These are phyloP conservation scores for Tetradesmus obliquus DNA, from an alignment of 139 green algal genomes.

Conservation along the genomic window DNA sequence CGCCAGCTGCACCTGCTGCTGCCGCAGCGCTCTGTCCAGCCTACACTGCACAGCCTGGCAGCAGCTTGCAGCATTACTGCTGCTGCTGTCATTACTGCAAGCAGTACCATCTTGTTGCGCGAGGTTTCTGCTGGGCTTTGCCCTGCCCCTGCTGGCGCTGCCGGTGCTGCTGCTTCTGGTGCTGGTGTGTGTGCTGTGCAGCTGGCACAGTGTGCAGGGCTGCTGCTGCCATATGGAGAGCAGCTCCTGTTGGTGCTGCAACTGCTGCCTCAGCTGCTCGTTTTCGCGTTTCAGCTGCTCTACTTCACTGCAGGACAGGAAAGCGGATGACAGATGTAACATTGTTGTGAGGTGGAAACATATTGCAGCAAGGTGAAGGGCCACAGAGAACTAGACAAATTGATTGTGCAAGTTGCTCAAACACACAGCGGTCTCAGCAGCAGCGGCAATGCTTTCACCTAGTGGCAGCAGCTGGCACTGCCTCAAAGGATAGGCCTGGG, in stretches of 20 bases:
- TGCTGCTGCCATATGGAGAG: conserved; percentile 18
- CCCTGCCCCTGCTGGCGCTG: background rate
- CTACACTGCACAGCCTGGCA: background rate
- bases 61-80: background rate
- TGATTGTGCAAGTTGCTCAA: too few relatives aligned
- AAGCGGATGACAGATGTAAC: background rate
- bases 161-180: background rate
- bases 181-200: background rate
- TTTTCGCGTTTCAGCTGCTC: background rate
- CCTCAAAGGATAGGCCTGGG: conserved; percentile 2
- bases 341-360: too few relatives aligned
- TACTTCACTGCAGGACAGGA: background rate
- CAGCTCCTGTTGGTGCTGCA: conserved; percentile 27
- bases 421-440: background rate
- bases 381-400: too few relatives aligned
- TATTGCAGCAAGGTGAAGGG: too few relatives aligned
- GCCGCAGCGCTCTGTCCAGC: background rate
- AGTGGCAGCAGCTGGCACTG: background rate
- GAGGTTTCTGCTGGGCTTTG: background rate
- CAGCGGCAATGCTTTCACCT: background rate
- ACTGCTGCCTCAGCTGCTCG: background rate
- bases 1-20: conserved; percentile 23
- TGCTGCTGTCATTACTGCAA: background rate
- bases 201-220: background rate
- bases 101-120: background rate